Conservation (phyloP, 768 basidiomycete genomes). For the Amanita fuliginea region DNA sequence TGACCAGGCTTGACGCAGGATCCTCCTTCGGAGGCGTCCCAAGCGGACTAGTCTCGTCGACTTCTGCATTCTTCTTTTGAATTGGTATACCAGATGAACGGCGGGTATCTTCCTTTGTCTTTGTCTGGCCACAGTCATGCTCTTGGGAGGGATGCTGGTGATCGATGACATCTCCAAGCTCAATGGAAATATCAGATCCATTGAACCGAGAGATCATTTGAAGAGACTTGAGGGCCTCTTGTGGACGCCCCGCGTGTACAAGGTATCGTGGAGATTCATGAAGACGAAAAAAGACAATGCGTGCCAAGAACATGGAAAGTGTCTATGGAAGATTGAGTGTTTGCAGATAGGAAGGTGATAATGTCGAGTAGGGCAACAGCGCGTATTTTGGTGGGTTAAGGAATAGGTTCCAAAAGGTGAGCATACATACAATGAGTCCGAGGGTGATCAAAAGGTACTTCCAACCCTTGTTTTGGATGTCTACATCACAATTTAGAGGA, state of each 20-base stretch:
- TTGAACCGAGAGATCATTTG: conserved; percentile 83
- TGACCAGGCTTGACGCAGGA: neutral
- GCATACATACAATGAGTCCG: conserved; percentile 64
- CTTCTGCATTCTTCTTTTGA: neutral
- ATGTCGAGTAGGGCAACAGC: neutral
- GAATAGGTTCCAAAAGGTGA: conserved; percentile 6
- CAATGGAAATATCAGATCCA: conserved; percentile 57
- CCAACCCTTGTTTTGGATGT: conserved; percentile 77
- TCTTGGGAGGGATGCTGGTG: conserved; percentile 13
- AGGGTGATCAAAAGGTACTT: conserved; percentile 69
- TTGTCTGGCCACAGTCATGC: neutral
- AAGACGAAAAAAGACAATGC: conserved; percentile 83
- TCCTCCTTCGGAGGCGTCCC: neutral
- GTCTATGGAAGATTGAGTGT: conserved; percentile 41
- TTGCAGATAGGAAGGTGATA: neutral
- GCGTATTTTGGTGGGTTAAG: conserved; percentile 1
- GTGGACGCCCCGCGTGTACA: conserved; percentile 75
- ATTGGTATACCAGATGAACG: neutral
- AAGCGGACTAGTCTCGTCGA: conserved; percentile 3
- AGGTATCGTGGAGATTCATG: conserved; percentile 94
- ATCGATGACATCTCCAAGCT: conserved; percentile 58
- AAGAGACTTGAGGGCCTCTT: conserved; percentile 76
- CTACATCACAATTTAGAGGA: conserved; percentile 49
- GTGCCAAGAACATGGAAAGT: conserved; percentile 73
- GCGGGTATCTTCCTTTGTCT: neutral